phyloP scores from a whole-genome alignment of 257 asterid species.

The Avicennia marina region DNA sequence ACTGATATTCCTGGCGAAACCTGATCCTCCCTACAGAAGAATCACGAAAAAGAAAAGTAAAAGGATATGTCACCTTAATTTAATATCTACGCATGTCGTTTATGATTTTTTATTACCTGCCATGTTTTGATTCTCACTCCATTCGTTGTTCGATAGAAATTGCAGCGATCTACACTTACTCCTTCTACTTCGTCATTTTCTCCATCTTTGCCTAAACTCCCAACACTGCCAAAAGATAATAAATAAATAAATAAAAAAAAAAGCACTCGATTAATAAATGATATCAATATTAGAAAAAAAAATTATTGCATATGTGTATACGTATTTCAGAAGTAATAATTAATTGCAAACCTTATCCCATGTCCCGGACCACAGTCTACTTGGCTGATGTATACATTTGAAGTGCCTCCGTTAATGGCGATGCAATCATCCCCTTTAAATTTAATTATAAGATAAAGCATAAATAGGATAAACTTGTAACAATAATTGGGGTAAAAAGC shows the following conservation, averaged over 20 bases:
- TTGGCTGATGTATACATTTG: constrained; percentile 30
- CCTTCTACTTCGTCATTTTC: constrained; percentile 31
- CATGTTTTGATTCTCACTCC: constrained; percentile 64
- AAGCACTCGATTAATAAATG: too few species aligned
- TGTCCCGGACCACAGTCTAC: constrained; percentile 60
- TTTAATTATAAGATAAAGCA: too few species aligned
- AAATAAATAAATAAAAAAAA: too few species aligned
- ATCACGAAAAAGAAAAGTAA: too few species aligned
- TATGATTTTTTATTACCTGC: constrained; percentile 38
- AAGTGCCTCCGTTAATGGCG: constrained; percentile 44
- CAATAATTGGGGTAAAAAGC: too few species aligned
- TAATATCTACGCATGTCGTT: not conserved
- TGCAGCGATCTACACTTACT: constrained; percentile 32
- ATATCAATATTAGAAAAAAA: not conserved
- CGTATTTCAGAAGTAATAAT: too few species aligned
- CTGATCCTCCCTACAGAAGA: not conserved
- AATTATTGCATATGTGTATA: not conserved
- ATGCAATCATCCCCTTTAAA: constrained; percentile 54
- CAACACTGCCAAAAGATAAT: constrained; percentile 29
- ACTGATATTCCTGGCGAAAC: not conserved
- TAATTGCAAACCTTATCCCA: constrained; percentile 41
- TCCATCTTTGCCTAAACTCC: constrained; percentile 46
- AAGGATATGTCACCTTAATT: too few species aligned
- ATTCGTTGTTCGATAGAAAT: constrained; percentile 33
- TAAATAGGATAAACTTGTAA: too few species aligned